Evolutionary conservation across 148 eudicot species (phyloP).

Genomic region (Chenopodium berlandieri): DNA sequence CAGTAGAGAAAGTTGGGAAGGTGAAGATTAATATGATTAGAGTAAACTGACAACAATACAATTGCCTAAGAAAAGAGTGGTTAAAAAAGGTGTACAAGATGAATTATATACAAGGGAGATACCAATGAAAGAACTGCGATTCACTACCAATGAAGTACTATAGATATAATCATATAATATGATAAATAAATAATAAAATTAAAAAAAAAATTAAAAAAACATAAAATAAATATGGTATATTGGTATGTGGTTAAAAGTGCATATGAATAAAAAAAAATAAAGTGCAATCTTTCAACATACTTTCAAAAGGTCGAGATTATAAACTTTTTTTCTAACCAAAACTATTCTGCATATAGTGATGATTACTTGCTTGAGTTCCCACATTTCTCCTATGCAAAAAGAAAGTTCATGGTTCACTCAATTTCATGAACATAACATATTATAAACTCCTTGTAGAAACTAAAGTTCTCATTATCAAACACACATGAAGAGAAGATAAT

Average conservation of each 20-base stretch:
- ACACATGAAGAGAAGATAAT: not conserved
- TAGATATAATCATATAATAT: not conserved
- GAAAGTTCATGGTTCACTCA: not conserved
- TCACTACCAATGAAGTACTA: too few species aligned
- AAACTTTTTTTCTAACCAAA: too few species aligned
- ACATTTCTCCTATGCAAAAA: not conserved
- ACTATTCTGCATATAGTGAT: too few species aligned
- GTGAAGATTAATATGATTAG: not conserved
- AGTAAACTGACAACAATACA: not conserved
- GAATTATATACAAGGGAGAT: not conserved
- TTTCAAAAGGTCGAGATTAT: not conserved
- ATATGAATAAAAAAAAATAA: not conserved
- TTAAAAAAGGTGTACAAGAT: not conserved
- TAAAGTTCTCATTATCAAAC: constrained; percentile 2
- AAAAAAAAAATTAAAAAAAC: too few species aligned
- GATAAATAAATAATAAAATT: too few species aligned
- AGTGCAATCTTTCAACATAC: not conserved
- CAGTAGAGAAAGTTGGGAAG: not conserved
- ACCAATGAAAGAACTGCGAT: not conserved
- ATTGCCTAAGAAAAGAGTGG: not conserved
- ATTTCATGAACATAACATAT: not conserved
- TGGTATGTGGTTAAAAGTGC: not conserved
- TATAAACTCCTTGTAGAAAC: not conserved
- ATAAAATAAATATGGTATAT: too few species aligned
- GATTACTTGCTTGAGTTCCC: not conserved